Evolutionary conservation across 2,329 filamentous ascomycete species (phyloP).

Genomic region (Lomentospora prolificans): DNA sequence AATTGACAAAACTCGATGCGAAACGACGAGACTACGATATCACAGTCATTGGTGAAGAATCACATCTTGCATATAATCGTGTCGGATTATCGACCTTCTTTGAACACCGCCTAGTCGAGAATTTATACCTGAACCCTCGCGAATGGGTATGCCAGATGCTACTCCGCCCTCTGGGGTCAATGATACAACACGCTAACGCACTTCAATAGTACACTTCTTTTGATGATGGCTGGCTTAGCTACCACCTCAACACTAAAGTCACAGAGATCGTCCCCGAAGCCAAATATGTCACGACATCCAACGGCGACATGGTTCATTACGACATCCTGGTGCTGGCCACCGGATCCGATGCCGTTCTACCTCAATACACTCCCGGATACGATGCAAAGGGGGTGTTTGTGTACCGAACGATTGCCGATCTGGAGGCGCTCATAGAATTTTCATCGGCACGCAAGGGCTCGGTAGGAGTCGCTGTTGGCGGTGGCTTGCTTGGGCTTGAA

Average conservation of each 20-base stretch:
- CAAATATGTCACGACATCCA: slow-evolving; percentile 61
- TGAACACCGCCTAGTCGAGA: slow-evolving; percentile 69
- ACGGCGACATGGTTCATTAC: slow-evolving; percentile 61
- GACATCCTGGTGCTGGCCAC: slow-evolving; percentile 78
- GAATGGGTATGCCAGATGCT: slow-evolving; percentile 61
- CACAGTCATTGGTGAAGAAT: slow-evolving; percentile 78
- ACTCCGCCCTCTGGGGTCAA: background rate
- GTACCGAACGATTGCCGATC: slow-evolving; percentile 75
- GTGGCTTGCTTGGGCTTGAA: slow-evolving; percentile 76
- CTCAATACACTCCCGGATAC: slow-evolving; percentile 60
- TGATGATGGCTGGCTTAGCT: slow-evolving; percentile 27
- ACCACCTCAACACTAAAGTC: slow-evolving; percentile 38
- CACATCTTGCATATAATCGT: slow-evolving; percentile 82
- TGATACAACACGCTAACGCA: slow-evolving; percentile 2
- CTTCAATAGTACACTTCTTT: slow-evolving; percentile 9
- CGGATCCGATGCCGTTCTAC: slow-evolving; percentile 69
- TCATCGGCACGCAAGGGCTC: slow-evolving; percentile 56
- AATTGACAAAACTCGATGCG: slow-evolving; percentile 75
- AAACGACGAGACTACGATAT: slow-evolving; percentile 68
- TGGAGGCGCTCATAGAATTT: slow-evolving; percentile 67
- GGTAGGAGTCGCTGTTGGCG: slow-evolving; percentile 69
- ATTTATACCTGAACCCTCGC: slow-evolving; percentile 91
- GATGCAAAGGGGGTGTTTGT: slow-evolving; percentile 80
- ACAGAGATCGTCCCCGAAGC: slow-evolving; percentile 26
- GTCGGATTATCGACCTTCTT: slow-evolving; percentile 87